Evolutionary conservation across 129 eudicot species (phyloP).

Genomic region (Sambucus nigra): DNA sequence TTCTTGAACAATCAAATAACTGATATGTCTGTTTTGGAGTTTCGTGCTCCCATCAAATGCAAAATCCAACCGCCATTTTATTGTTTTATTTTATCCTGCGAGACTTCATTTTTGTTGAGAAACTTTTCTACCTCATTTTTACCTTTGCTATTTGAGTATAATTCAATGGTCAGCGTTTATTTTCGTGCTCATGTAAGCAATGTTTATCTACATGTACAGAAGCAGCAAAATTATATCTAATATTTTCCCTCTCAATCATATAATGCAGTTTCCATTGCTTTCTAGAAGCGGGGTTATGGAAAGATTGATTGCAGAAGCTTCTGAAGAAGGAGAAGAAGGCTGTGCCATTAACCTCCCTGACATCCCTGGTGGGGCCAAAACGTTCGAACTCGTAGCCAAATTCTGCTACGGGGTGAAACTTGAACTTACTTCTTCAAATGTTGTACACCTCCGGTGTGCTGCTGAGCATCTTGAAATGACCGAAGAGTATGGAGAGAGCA

Average conservation of each 20-base stretch:
- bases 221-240: too few relatives aligned
- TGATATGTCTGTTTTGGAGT: too few relatives aligned
- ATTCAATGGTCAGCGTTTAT: too few relatives aligned
- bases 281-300: conserved; percentile 94
- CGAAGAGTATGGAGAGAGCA: conserved; percentile 86
- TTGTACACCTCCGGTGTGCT: conserved; percentile 73
- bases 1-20: too few relatives aligned
- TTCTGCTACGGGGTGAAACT: conserved; percentile 97
- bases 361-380: conserved; percentile 77
- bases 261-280: conserved; percentile 76
- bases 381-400: conserved; percentile 84
- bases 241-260: not conserved
- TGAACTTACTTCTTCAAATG: conserved; percentile 80
- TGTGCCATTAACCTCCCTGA: conserved; percentile 43
- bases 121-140: too few relatives aligned
- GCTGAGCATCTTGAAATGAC: conserved; percentile 86
- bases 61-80: too few relatives aligned
- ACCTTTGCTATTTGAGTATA: too few relatives aligned
- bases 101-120: too few relatives aligned
- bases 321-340: conserved; percentile 44
- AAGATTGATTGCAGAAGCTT: conserved; percentile 58
- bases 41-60: too few relatives aligned
- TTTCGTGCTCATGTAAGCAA: too few relatives aligned
- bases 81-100: too few relatives aligned
- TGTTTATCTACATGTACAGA: too few relatives aligned